A percentile compares a stretch with the other conserved stretches of the same genome.
Evolutionary conservation across 495 filamentous ascomycete genomes (phyloP).

Genomic region (Xylaria sp.): DNA sequence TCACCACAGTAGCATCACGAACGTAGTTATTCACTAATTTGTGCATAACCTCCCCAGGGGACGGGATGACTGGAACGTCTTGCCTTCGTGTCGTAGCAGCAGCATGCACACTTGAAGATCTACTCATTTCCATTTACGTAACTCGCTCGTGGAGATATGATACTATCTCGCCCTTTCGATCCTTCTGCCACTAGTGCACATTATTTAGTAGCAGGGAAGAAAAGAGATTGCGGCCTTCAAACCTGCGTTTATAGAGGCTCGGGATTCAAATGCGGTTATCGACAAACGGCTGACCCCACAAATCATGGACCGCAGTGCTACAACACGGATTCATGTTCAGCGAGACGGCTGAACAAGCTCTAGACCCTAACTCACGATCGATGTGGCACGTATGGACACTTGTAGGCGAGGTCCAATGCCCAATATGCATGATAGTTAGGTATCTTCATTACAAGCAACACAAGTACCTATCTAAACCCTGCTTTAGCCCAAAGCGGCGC

Average conservation of each 20-base stretch:
- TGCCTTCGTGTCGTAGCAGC: not conserved
- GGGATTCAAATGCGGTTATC: not conserved
- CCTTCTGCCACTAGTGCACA: not conserved
- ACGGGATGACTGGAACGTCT: too few relatives aligned
- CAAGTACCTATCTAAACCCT: constrained; percentile 31
- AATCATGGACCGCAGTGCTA: not conserved
- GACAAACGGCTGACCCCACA: not conserved
- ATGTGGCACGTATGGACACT: not conserved
- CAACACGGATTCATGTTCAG: not conserved
- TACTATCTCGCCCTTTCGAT: not conserved
- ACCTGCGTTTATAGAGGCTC: not conserved
- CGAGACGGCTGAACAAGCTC: not conserved
- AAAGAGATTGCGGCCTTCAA: not conserved
- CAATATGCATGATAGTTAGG: constrained; percentile 24
- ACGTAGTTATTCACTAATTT: not conserved
- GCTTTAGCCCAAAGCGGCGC: constrained; percentile 20
- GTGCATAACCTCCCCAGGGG: not conserved
- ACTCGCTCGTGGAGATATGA: not conserved
- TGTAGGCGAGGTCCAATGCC: not conserved
- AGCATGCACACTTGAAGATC: not conserved
- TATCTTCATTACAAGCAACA: constrained; percentile 40
- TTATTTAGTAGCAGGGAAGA: not conserved
- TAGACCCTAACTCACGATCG: not conserved
- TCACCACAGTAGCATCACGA: not conserved
- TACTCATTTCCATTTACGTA: not conserved